Evolutionary conservation across 805 yeast genomes (phyloP), one percentile per base, ranked within the genome.

Genomic region (Schwanniomyces yamadae): DNA sequence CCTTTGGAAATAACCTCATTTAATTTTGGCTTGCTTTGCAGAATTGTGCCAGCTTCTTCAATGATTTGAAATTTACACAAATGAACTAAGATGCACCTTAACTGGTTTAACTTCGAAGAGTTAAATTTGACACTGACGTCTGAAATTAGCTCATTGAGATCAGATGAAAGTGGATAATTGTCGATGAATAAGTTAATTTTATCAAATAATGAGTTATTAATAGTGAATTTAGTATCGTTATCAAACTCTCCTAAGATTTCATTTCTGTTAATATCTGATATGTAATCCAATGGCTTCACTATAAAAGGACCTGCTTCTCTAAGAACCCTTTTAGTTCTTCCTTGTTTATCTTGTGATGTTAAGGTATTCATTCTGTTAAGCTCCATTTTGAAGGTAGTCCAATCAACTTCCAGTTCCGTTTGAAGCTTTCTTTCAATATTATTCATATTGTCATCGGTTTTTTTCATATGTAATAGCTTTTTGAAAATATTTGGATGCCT

Each of bases 301-400:
- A 69, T 59, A 30, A 69, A 50, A 19, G 57, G 49, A 7, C 61
- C 59, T 39, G 66, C 73, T 33, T 60, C 59, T 30, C 64, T 51
- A 3, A 56, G 63, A 16, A 64, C 80, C 37, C 87, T 69, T 55
- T 75, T 76, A 36, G 84, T 80, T 46, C 98, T 73, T 11, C 71
- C 66, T 35, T 80, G 82, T 40, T 84, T 79, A 42, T 90, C 96
- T 36, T 71, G 73, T 5, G 77, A 64, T 2, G 84, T 75, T 16
- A 87, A 61, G 0, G 95, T 75, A 44, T 79, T 80, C 37, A 89
- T 79, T 48, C 97, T 72, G 54, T 83, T 77, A 35, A 89, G 58
- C 46, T 81, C 90, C 31, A 77, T 66, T 51, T 57, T 71, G 61
- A 59, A 60, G 18, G 55, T 55, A 15, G 59, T 59, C 77, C 65